Evolutionary conservation across 768 basidiomycete genomes (phyloP), one percentile per base, ranked within the genome.

Genomic region (Boletus eberwhitei): DNA sequence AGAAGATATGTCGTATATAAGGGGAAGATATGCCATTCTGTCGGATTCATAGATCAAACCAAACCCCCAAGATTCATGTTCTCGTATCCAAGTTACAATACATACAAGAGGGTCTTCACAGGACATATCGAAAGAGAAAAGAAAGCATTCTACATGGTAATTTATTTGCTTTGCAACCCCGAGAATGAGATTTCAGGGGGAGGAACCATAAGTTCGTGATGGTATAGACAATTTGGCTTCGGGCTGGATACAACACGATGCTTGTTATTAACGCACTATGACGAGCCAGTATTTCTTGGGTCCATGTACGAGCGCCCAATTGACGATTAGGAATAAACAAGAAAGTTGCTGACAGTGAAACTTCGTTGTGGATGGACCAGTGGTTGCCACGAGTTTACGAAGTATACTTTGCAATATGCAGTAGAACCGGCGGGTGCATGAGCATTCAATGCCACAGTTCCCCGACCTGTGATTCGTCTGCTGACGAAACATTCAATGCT

Each of bases 401-500:
- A 59, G 47, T 29, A 43, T 48, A 22, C 5, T 61, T 54, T 53
- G 54, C 26, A 35, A 44, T 48, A 21, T 38, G 47, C 38, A 26
- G 37, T 19, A 37, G 38, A 49, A 48, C 13, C 7, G n/a, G 39
- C 21, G 22, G 24, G 38, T 3, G 36, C n/a, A 48, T 38, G 44
- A 35, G 41, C 32, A 21, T 38, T 70, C 63, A 81, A 59, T 75
- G 75, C 84, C 83, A 86, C 66, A 86, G 72, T 58, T 84, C 84
- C 35, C 85, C 85, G 8, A 75, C 77, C 55, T 81, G 74, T 49
- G 74, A 75, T 53, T 72, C 76, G 46, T 80, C 78, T 54, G 53
- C 56, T 21, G 59, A 57, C 21, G 67, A 59, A 52, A 50, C 51
- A 43, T 81, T 71, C 39, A 75, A 59, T 32, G 71, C 69, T 52